Evolutionary conservation across 164 flowering plant genomes (phyloP).

Genomic region (Kingdonia uniflora): DNA sequence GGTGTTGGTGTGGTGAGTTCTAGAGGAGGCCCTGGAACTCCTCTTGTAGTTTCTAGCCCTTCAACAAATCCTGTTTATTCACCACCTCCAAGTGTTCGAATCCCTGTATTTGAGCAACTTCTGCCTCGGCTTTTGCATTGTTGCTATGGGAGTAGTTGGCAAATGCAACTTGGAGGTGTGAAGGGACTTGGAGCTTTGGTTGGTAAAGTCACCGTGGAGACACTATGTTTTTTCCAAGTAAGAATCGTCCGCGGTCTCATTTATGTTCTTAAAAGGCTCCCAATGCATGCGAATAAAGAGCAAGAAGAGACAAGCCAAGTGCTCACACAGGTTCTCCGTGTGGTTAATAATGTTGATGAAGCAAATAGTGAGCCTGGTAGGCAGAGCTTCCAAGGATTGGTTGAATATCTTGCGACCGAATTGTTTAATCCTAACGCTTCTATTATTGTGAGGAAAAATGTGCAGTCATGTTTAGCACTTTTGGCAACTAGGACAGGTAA

Average conservation of each 20-base stretch:
- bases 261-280: slow-evolving; percentile 90
- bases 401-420: slow-evolving; percentile 87
- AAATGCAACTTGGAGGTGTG: slow-evolving; percentile 95
- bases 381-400: slow-evolving; percentile 89
- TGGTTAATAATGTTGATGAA: slow-evolving; percentile 92
- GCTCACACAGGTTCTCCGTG: slow-evolving; percentile 92
- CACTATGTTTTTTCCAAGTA: slow-evolving; percentile 75
- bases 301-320: slow-evolving; percentile 98
- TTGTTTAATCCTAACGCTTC: slow-evolving; percentile 88
- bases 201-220: slow-evolving; percentile 92
- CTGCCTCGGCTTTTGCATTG: slow-evolving; percentile 92
- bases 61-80: slow-evolving; percentile 91
- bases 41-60: slow-evolving; percentile 97
- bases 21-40: slow-evolving; percentile 80
- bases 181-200: slow-evolving; percentile 95
- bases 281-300: slow-evolving; percentile 88
- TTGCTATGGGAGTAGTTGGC: slow-evolving; percentile 96
- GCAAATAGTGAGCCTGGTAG: slow-evolving; percentile 86
- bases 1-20: slow-evolving; percentile 50
- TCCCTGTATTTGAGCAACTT: slow-evolving; percentile 94
- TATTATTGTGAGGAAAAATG: slow-evolving; percentile 71
- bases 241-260: slow-evolving; percentile 75
- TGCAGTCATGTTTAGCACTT: slow-evolving; percentile 90
- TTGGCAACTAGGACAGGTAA: slow-evolving; percentile 96
- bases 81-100: slow-evolving; percentile 83